Evolutionary conservation across 345 rosid genomes (phyloP), one percentile per base, ranked within the genome.

Genomic region (Gossypium bickii): DNA sequence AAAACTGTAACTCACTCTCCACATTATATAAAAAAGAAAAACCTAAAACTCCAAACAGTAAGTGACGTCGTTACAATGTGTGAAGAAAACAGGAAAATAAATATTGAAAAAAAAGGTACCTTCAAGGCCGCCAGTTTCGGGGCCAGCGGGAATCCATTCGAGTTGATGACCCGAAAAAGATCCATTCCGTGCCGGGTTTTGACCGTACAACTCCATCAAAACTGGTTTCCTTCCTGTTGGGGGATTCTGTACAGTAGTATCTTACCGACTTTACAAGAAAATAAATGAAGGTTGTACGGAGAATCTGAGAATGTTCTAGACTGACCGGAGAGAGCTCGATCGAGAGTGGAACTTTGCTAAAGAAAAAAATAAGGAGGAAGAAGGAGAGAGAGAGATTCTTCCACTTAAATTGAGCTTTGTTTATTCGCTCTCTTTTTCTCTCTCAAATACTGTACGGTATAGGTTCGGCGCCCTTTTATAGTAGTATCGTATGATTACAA

Each of bases 161-260:
- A 88, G 76, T 8, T 58, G 82, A 76, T 81, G 89, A 60, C 84
- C 88, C 80, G 90, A 78, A 48, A 86, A 93, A 18, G 89, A 85
- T 72, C 87, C 94, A 74, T 83, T 86, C 66, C 87, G 78, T 0
- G 78, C 74, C 53, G 88, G 85, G 83, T 77, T 86, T 58, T 85
- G 89, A 67, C 88, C 90, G 84, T 93, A 93, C 82, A 91, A 76
- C 80, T 90, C 97, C 92, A 91, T 91, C 65, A 34, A 20, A 69
- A 43, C 61, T 64, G 65, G 76, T 27, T 58, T 34, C 25, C 7
- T 24, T 24, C 25, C 18, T 20, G 63, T 63, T 77, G 76, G 78
- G 17, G 0, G 65, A 7, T 58, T 58, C 85, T 86, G 81, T 87
- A 87, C 91, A 84, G 86, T 79, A 64, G n/a, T 69, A 22, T 72